phyloP scores from a whole-genome alignment of 2,329 filamentous ascomycete genomes.

The Hymenoscyphus albidus region DNA sequence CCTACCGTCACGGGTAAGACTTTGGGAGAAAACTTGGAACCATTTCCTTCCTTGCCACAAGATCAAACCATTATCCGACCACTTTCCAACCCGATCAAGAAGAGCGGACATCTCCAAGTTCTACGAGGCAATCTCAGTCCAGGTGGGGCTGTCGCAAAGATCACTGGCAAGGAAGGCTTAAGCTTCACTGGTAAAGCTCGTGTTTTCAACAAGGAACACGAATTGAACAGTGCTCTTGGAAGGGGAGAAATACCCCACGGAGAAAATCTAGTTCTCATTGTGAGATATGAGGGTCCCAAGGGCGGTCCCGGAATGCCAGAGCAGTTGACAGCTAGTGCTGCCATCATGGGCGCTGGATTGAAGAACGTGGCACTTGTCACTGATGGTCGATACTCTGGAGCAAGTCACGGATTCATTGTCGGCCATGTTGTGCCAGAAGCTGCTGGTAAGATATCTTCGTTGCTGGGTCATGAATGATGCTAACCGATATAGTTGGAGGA shows the following conservation, averaged over 20 bases:
- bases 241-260: constrained; percentile 63
- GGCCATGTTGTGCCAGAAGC: constrained; percentile 92
- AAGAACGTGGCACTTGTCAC: constrained; percentile 88
- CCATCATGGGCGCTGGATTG: constrained; percentile 88
- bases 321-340: constrained; percentile 81
- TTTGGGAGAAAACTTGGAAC: constrained; percentile 73
- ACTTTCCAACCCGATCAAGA: constrained; percentile 72
- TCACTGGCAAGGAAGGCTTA: constrained; percentile 91
- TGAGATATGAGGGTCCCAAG: constrained; percentile 90
- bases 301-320: constrained; percentile 96
- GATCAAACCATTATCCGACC: constrained; percentile 81
- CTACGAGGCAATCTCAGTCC: constrained; percentile 85
- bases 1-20: constrained; percentile 82
- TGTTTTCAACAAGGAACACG: constrained; percentile 82
- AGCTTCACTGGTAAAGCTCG: constrained; percentile 75
- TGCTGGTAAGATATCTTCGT: constrained; percentile 40
- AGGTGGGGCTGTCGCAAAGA: constrained; percentile 87
- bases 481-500: constrained; percentile 58
- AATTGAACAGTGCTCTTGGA: constrained; percentile 71
- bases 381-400: constrained; percentile 85
- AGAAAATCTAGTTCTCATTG: constrained; percentile 83
- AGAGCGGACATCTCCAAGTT: constrained; percentile 82
- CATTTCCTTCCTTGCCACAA: constrained; percentile 71
- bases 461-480: background rate
- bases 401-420: constrained; percentile 88